phyloP scores from a whole-genome alignment of 73 alveolate species.

The Breviolum minutum region DNA sequence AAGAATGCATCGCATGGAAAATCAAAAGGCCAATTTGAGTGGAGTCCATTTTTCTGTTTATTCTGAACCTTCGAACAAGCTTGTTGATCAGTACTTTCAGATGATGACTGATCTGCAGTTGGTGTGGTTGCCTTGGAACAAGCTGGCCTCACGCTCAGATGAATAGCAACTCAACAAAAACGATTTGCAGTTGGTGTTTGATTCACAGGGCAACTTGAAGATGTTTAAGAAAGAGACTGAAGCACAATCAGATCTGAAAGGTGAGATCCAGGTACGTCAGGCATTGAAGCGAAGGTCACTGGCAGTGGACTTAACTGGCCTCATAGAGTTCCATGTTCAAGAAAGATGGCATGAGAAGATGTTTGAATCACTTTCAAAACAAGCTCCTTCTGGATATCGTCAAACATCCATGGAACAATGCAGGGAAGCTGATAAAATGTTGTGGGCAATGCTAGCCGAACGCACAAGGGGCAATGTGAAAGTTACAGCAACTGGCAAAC shows the following conservation, averaged over 20 bases:
- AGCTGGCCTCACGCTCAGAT: neutral
- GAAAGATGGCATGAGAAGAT: neutral
- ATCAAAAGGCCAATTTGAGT: neutral
- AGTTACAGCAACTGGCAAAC: neutral
- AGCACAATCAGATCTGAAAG: neutral
- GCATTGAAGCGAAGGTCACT: neutral
- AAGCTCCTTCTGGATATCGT: neutral
- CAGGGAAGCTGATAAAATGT: neutral
- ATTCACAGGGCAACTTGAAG: neutral
- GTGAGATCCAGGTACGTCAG: neutral
- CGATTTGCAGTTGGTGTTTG: neutral
- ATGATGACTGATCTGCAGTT: neutral
- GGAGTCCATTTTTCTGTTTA: neutral
- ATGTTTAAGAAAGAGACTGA: neutral
- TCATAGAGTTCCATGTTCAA: neutral
- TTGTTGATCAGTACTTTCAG: no score
- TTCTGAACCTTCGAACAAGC: neutral
- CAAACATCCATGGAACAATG: neutral
- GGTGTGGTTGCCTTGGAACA: neutral
- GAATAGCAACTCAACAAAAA: neutral
- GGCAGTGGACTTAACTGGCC: neutral
- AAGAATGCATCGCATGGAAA: neutral
- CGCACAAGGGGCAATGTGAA: neutral
- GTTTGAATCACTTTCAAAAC: neutral
- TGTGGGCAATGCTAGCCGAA: neutral